Evolutionary conservation across 192 early-diverging fungal species (phyloP).

Genomic region (Bifiguratus adelaidae): DNA sequence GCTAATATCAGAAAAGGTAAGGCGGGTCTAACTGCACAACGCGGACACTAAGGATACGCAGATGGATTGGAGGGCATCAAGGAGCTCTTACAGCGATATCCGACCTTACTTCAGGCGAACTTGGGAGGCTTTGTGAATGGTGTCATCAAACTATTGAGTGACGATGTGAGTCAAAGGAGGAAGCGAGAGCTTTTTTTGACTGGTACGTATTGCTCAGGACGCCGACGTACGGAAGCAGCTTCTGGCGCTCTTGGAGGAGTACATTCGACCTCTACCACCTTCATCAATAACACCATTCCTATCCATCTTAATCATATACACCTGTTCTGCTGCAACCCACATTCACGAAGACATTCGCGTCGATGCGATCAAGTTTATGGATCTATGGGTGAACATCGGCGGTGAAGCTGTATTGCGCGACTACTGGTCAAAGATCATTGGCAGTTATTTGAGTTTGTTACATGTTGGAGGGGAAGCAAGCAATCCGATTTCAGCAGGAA

Average conservation of each 20-base stretch:
- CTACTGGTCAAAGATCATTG: conserved; percentile 30
- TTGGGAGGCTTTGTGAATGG: conserved; percentile 33
- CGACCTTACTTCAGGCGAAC: conserved; percentile 26
- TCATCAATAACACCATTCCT: conserved; percentile 67
- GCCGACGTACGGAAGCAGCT: conserved; percentile 23
- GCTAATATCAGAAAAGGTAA: conserved; percentile 37
- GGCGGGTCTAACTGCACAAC: not conserved
- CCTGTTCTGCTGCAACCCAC: conserved; percentile 82
- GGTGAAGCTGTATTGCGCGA: conserved; percentile 36
- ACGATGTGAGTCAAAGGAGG: conserved; percentile 26
- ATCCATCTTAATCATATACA: conserved; percentile 65
- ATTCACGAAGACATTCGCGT: conserved; percentile 78
- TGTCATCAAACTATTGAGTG: conserved; percentile 30
- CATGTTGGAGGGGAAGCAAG: too few species aligned
- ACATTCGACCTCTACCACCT: not conserved
- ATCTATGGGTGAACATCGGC: conserved; percentile 53
- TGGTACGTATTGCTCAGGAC: conserved; percentile 14
- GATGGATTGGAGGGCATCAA: conserved; percentile 34
- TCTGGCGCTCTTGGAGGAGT: conserved; percentile 18
- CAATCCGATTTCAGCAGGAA: too few species aligned
- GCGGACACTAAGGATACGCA: not conserved
- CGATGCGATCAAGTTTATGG: conserved; percentile 70
- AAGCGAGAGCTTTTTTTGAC: not conserved
- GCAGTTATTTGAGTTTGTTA: conserved; percentile 50
- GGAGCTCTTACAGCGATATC: conserved; percentile 33